Evolutionary conservation across 148 eudicot genomes (phyloP).

Genomic region (Vaccinium macrocarpon): DNA sequence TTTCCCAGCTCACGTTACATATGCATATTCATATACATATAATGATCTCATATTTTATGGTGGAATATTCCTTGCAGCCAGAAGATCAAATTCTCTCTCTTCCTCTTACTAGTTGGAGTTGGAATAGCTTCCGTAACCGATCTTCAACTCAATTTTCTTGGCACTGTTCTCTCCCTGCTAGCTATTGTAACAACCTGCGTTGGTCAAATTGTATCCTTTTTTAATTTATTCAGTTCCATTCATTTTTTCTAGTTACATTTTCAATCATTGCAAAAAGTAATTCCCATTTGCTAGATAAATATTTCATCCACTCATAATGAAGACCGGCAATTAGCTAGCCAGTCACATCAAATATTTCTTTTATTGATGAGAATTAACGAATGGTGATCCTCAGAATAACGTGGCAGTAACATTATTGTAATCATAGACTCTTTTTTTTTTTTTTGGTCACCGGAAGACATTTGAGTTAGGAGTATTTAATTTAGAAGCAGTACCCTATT

Average conservation of each 20-base stretch:
- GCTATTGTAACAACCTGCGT: conserved; percentile 87
- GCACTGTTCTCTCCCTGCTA: conserved; percentile 70
- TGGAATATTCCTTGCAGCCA: conserved; percentile 48
- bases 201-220: conserved; percentile 84
- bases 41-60: background rate
- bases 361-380: background rate
- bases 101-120: conserved; percentile 72
- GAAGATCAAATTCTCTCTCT: conserved; percentile 67
- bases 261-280: too few species aligned
- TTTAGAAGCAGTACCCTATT: background rate
- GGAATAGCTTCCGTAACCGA: conserved; percentile 90
- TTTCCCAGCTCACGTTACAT: background rate
- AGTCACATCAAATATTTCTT: background rate
- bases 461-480: too few species aligned
- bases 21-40: too few species aligned
- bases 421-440: background rate
- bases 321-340: too few species aligned
- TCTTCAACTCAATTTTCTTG: conserved; percentile 82
- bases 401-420: too few species aligned
- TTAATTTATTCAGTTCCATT: background rate
- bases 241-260: too few species aligned
- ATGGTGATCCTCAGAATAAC: too few species aligned
- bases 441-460: background rate
- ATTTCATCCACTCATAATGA: too few species aligned
- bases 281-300: background rate